Base-by-base conservation (phyloP, 768 basidiomycete species). In the Podaxis carcinomalis region DNA sequence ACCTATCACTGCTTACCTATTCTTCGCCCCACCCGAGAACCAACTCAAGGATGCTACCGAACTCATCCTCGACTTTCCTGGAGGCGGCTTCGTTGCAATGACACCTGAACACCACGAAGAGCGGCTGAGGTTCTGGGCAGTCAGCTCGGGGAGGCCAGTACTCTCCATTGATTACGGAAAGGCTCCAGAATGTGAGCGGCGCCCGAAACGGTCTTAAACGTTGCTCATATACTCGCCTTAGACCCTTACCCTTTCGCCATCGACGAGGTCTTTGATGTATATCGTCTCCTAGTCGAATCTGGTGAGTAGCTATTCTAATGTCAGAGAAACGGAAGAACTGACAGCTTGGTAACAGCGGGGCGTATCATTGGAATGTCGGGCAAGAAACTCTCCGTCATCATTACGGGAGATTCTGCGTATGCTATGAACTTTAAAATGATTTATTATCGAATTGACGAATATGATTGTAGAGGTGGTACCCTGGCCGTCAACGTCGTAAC, bases 221-320 rank as follows among this genome's bases (percentile, higher is more conserved):
- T 5, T n/a, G 49, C 27, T 49, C 27, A 58, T 50, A 44, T n/a
- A 21, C 46, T 46, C 50, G 28, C 27, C 57, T 21, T 55, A 95
- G 96, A 98, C 79, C 97, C 96, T 11, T 99, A 94, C 72, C 97
- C 97, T 0, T 98, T 91, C 73, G 94, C 95, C 4, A 89, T 95
- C 63, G 95, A 98, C 71, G 95, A 98, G 68, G 89, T 89, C 14
- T 97, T 94, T 72, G 97, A 98, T 75, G 82, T 85, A 4, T 99
- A 97, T 72, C 82, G 84, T 32, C 77, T 92, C 6, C 77, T 99
- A 21, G 83, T 89, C 19, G 89, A 92, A 71, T 89, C 92, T 14
- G 74, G 81, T 81, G 59, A 51, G 77, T 73, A 11, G 50, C 14
- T 54, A 51, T 42, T 28, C 32, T 56, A 25, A 23, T 63, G 37